phyloP scores from a whole-genome alignment of 2,329 filamentous ascomycete species.

The Alternaria novae-zelandiae region DNA sequence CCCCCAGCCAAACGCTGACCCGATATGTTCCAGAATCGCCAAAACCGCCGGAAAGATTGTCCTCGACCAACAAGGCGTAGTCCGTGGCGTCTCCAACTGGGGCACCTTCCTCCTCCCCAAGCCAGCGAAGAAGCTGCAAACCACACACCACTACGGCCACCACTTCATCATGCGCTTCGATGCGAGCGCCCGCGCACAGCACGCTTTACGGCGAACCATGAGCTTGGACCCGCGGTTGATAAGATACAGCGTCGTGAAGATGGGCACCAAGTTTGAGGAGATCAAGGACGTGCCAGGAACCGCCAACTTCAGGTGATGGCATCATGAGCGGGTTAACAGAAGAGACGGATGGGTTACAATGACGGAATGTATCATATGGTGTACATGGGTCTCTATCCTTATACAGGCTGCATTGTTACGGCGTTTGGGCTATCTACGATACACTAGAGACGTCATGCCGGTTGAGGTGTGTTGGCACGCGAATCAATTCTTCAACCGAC shows the following conservation, averaged over 20 bases:
- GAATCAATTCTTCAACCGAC: not conserved
- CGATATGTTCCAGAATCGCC: conserved; percentile 72
- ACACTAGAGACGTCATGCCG: not conserved
- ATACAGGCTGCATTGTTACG: not conserved
- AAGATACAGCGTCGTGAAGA: conserved; percentile 82
- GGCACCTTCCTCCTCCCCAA: conserved; percentile 87
- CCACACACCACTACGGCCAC: conserved; percentile 82
- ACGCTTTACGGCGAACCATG: conserved; percentile 76
- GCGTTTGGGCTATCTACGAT: not conserved
- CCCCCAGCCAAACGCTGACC: not conserved
- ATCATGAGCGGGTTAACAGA: not conserved
- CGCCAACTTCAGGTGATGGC: conserved; percentile 53
- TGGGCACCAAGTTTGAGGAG: conserved; percentile 72
- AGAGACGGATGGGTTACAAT: not conserved
- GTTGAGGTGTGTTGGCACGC: not conserved
- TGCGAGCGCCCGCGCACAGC: conserved; percentile 73
- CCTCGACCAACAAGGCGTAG: conserved; percentile 82
- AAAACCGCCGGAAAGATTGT: conserved; percentile 82
- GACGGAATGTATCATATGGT: not conserved
- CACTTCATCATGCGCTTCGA: conserved; percentile 99
- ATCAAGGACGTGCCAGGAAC: conserved; percentile 64
- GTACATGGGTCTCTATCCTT: not conserved
- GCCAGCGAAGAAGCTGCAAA: conserved; percentile 79
- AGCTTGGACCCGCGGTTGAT: conserved; percentile 90
- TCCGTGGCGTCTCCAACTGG: conserved; percentile 95